Percentiles rank a stretch among this genome's conserved stretches.
Conservation (phyloP, 2,329 filamentous ascomycete genomes). For the Fusarium bactridioides region DNA sequence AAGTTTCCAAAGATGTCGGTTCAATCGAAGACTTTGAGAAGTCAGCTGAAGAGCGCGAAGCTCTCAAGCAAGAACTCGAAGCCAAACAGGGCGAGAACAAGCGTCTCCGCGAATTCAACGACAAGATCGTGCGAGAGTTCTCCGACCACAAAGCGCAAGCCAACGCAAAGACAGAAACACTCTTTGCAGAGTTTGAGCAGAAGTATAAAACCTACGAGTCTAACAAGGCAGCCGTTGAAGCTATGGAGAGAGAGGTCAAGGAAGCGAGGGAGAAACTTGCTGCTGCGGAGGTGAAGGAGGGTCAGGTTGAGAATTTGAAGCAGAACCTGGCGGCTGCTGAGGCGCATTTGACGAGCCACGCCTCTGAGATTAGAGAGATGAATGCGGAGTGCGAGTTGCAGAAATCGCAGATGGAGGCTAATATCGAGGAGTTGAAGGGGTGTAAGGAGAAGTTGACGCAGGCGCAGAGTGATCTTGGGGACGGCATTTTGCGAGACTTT, state of each 20-base stretch:
- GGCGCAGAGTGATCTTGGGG: slow-evolving; percentile 37
- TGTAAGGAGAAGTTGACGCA: slow-evolving; percentile 32
- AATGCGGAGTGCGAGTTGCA: slow-evolving; percentile 40
- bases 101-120: slow-evolving; percentile 39
- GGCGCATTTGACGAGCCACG: slow-evolving; percentile 23
- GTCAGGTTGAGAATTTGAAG: slow-evolving; percentile 54
- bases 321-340: slow-evolving; percentile 27
- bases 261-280: slow-evolving; percentile 51
- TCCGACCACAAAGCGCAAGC: slow-evolving; percentile 34
- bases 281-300: slow-evolving; percentile 50
- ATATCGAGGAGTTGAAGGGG: slow-evolving; percentile 22
- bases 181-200: slow-evolving; percentile 38
- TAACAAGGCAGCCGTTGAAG: slow-evolving; percentile 40
- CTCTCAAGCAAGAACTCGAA: slow-evolving; percentile 38
- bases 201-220: slow-evolving; percentile 40
- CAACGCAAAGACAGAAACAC: slow-evolving; percentile 29
- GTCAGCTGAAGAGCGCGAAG: slow-evolving; percentile 29
- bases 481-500: slow-evolving; percentile 32
- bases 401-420: slow-evolving; percentile 34
- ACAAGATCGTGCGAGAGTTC: slow-evolving; percentile 36
- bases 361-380: slow-evolving; percentile 39
- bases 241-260: slow-evolving; percentile 56
- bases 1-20: slow-evolving; percentile 40
- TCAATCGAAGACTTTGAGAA: slow-evolving; percentile 41
- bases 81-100: slow-evolving; percentile 35